These are phyloP conservation scores for Agaricales sp. DNA, from an alignment of 1,284 basidiomycete species.

Conservation along the genomic window DNA sequence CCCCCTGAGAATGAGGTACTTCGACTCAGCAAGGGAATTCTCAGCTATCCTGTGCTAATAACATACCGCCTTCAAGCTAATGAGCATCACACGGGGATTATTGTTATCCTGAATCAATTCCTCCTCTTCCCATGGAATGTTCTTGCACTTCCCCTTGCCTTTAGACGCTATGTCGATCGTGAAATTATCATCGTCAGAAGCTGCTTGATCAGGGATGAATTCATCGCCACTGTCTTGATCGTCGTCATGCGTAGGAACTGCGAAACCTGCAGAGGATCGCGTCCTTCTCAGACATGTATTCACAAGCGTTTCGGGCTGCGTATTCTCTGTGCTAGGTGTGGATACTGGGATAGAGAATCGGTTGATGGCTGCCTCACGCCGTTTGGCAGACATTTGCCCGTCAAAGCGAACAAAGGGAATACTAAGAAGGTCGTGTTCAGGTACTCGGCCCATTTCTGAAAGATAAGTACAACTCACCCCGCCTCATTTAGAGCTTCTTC, in stretches of 20 bases:
- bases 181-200: constrained; percentile 27
- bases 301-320: neutral
- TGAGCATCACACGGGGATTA: constrained; percentile 75
- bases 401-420: constrained; percentile 76
- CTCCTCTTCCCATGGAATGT: constrained; percentile 12
- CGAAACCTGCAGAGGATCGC: constrained; percentile 15
- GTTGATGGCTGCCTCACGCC: constrained; percentile 71
- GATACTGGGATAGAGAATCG: constrained; percentile 55
- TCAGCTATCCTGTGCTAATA: neutral
- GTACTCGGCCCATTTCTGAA: neutral
- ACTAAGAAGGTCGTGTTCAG: constrained; percentile 25
- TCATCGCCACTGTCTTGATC: constrained; percentile 20
- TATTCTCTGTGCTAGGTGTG: constrained; percentile 12
- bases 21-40: neutral
- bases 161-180: constrained; percentile 25
- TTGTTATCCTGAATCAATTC: constrained; percentile 6
- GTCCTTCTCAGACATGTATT: neutral
- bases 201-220: constrained; percentile 1
- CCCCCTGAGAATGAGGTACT: constrained; percentile 50
- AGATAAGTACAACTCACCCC: constrained; percentile 34
- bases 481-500: constrained; percentile 55
- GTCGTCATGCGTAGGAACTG: too few species aligned
- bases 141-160: constrained; percentile 26
- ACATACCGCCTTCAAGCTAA: constrained; percentile 68
- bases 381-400: constrained; percentile 69